Base-by-base conservation (phyloP, 805 yeast species). In the Metschnikowia continentalis region DNA sequence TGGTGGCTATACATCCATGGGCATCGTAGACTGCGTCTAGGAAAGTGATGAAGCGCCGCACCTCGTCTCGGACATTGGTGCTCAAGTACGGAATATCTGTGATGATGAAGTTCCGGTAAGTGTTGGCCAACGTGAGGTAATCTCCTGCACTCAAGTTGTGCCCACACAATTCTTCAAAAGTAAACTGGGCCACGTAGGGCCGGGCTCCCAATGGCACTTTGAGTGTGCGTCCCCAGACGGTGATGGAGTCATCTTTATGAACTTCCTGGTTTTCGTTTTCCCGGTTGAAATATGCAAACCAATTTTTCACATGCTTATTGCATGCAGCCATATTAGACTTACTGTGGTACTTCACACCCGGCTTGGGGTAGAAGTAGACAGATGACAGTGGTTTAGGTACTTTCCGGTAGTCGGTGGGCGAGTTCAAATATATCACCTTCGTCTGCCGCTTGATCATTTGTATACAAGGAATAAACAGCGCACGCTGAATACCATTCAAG, bases 11-110 rank as follows among this genome's bases (percentile, higher is more conserved):
- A 61, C 90, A 79, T 8, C 95, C 88, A 59, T 89, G 91, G 49
- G 86, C 86, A 67, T 94, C 98, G 66, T 94, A 94, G 3, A 91
- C 95, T 0, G 99, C 97, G 67, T 94, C 99, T 49, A 94, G 69
- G 60, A 94, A 94, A 0, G 96, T 94, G 66, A 94, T 94, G 64
- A 94, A 92, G 60, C 99, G 75, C 62, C 98, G 78, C 22, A 91
- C 89, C 57, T 85, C 79, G 61, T 94, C 97, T 55, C 96, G 79
- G 44, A 82, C 86, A 58, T 85, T 78, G 11, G 86, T 76, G 19
- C 95, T 82, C 61, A 94, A 69, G 54, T 84, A 84, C 10, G 99
- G 99, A 40, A 94, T 90, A 64, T 94, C 98, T 0, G 97, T 90
- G 43, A 94, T 78, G n/a, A 94, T 83, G 57, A 90, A 86, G 6